phyloP scores from a whole-genome alignment of 2,329 filamentous ascomycete species.

The Colletotrichum echinochloae region DNA sequence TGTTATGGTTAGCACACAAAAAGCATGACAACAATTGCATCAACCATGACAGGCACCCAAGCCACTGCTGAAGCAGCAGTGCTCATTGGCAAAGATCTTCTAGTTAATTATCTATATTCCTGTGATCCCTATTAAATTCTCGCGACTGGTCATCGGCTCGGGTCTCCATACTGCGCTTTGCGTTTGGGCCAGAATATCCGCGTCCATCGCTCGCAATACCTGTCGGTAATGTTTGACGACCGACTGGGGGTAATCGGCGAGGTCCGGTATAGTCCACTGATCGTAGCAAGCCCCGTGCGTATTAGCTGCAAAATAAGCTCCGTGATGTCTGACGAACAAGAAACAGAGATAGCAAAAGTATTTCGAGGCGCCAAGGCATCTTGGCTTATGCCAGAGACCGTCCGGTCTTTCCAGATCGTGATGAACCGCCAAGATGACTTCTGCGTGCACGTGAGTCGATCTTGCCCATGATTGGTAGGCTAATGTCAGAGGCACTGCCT shows the following conservation, averaged over 20 bases:
- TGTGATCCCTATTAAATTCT: slow-evolving; percentile 33
- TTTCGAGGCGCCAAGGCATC: slow-evolving; percentile 41
- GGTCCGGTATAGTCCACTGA: slow-evolving; percentile 41
- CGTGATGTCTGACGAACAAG: slow-evolving; percentile 40
- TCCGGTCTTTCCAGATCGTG: slow-evolving; percentile 30
- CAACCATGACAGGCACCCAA: background rate
- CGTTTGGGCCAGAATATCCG: slow-evolving; percentile 18
- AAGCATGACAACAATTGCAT: background rate
- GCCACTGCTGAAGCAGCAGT: background rate
- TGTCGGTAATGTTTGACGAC: slow-evolving; percentile 27
- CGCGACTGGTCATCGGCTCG: slow-evolving; percentile 41
- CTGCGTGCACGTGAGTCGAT: slow-evolving; percentile 40
- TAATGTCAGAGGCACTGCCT: slow-evolving; percentile 33
- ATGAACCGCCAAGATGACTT: slow-evolving; percentile 37
- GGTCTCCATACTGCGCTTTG: slow-evolving; percentile 27
- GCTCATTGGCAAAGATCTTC: background rate
- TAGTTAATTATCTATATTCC: background rate
- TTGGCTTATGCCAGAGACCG: slow-evolving; percentile 22
- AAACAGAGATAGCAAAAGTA: slow-evolving; percentile 42
- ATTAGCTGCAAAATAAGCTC: slow-evolving; percentile 38
- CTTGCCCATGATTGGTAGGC: slow-evolving; percentile 40
- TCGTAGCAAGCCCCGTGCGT: slow-evolving; percentile 42
- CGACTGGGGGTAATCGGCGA: slow-evolving; percentile 38
- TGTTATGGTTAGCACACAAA: background rate
- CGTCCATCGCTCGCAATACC: slow-evolving; percentile 32